These are phyloP conservation scores for Pythium brachiatum DNA, from an alignment of 352 stramenopile genomes.

Conservation along the genomic window DNA sequence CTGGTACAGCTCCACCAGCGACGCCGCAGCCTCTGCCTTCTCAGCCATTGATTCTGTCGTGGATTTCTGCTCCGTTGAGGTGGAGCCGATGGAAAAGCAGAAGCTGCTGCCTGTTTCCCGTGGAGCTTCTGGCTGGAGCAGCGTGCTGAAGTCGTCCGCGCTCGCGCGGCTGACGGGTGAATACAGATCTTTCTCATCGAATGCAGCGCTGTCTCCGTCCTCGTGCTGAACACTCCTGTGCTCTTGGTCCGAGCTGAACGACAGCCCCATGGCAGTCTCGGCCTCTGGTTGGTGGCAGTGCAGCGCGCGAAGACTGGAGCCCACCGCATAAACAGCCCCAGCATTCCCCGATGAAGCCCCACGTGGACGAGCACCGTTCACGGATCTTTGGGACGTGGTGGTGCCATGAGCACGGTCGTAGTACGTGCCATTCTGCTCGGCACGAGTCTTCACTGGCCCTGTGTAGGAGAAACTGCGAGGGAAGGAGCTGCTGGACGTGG, in stretches of 20 bases:
- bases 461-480: neutral
- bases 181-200: neutral
- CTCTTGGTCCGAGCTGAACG: neutral
- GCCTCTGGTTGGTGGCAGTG: neutral
- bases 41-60: neutral
- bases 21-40: neutral
- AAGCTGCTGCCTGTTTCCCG: neutral
- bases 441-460: neutral
- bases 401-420: neutral
- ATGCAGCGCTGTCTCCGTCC: neutral
- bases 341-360: neutral
- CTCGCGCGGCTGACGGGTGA: neutral
- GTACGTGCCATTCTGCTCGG: neutral
- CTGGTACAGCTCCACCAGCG: slow-evolving; percentile 50
- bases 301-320: neutral
- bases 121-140: neutral
- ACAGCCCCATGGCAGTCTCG: neutral
- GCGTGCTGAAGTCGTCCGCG: slow-evolving; percentile 1
- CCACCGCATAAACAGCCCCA: too few species aligned
- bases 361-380: neutral
- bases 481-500: neutral
- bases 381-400: neutral
- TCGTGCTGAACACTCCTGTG: neutral
- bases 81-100: neutral
- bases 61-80: neutral